Conservation (phyloP, 164 flowering plant species). For the Piper longum region DNA sequence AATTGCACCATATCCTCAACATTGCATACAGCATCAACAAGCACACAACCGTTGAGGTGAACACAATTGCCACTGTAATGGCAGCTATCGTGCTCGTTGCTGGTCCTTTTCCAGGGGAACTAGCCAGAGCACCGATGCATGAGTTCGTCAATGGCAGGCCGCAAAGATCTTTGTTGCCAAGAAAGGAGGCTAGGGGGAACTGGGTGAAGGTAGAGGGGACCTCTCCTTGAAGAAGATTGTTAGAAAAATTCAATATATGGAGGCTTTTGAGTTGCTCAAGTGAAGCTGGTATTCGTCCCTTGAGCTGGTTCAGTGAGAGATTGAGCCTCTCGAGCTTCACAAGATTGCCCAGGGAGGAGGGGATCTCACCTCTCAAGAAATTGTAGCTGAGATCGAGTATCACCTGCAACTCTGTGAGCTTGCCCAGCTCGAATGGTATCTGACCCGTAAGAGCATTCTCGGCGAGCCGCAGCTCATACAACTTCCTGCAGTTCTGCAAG, state of each 20-base stretch:
- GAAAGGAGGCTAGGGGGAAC: slow-evolving; percentile 52
- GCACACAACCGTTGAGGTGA: slow-evolving; percentile 61
- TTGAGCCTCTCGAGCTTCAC: slow-evolving; percentile 66
- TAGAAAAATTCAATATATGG: slow-evolving; percentile 55
- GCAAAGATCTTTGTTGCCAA: slow-evolving; percentile 55
- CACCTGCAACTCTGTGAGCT: slow-evolving; percentile 59
- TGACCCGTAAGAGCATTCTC: slow-evolving; percentile 49
- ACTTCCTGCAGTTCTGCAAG: slow-evolving; percentile 57
- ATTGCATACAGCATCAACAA: slow-evolving; percentile 53
- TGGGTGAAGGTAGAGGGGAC: slow-evolving; percentile 47
- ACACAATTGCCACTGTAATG: slow-evolving; percentile 62
- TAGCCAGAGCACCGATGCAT: slow-evolving; percentile 20
- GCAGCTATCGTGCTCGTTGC: slow-evolving; percentile 42
- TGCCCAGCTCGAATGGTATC: slow-evolving; percentile 61
- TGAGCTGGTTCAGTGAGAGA: slow-evolving; percentile 60
- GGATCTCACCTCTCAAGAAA: slow-evolving; percentile 52
- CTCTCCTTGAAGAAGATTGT: slow-evolving; percentile 55
- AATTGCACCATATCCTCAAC: slow-evolving; percentile 78
- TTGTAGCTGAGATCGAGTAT: slow-evolving; percentile 65
- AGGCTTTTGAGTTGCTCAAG: slow-evolving; percentile 69
- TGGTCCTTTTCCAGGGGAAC: slow-evolving; percentile 16
- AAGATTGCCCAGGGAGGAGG: slow-evolving; percentile 57
- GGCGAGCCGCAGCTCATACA: slow-evolving; percentile 61
- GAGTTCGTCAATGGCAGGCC: slow-evolving; percentile 39
- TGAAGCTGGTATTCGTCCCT: slow-evolving; percentile 53